Conservation (phyloP, 352 stramenopile genomes). For the Globisporangium lucens region DNA sequence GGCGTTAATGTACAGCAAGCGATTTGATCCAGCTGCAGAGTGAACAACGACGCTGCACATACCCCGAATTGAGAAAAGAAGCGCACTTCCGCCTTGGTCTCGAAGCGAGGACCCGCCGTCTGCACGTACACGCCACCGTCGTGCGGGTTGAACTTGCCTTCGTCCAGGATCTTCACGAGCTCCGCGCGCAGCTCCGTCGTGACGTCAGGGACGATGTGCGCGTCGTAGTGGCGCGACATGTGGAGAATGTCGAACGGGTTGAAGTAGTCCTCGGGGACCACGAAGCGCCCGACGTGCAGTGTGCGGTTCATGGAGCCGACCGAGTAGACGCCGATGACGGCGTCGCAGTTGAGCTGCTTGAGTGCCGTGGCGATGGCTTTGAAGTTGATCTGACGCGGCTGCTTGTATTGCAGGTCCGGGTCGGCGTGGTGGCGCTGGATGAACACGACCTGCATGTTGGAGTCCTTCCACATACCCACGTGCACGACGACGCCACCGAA, state of each 20-base stretch:
- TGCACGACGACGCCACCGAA: constrained; percentile 64
- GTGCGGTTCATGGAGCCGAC: constrained; percentile 78
- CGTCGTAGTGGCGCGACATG: constrained; percentile 78
- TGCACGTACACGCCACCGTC: constrained; percentile 87
- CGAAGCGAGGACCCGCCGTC: constrained; percentile 80
- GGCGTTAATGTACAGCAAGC: not conserved
- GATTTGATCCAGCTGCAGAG: not conserved
- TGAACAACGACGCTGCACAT: not conserved
- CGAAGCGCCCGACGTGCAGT: constrained; percentile 50
- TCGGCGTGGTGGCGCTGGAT: constrained; percentile 84
- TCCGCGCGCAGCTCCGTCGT: constrained; percentile 38
- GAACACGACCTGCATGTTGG: constrained; percentile 69
- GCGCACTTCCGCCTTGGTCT: constrained; percentile 89
- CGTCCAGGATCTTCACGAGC: constrained; percentile 46
- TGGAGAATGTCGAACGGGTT: constrained; percentile 86
- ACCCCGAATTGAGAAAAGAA: constrained; percentile 85
- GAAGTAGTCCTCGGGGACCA: constrained; percentile 88
- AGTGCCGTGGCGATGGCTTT: constrained; percentile 66
- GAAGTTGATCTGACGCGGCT: constrained; percentile 88
- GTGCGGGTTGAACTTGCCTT: constrained; percentile 44
- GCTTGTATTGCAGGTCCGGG: constrained; percentile 67
- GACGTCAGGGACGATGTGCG: constrained; percentile 80
- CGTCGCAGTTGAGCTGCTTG: constrained; percentile 52
- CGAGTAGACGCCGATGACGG: constrained; percentile 84
- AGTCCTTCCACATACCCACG: constrained; percentile 46